A percentile compares a stretch with the other conserved stretches of the same genome.
phyloP scores from a whole-genome alignment of 2,329 filamentous ascomycete genomes.

The Pyricularia grisea region DNA sequence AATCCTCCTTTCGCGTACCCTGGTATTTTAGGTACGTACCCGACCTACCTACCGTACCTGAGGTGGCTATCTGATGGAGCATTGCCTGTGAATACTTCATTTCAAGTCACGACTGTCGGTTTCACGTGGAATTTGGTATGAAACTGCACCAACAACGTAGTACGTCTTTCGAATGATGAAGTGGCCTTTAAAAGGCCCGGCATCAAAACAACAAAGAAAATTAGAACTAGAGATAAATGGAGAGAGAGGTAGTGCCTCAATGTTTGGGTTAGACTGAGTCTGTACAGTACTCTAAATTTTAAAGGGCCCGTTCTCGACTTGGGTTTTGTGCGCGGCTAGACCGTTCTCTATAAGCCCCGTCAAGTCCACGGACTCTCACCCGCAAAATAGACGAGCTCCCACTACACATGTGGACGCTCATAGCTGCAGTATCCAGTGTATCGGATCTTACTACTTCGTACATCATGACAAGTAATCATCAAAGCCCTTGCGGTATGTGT shows the following conservation, averaged over 20 bases:
- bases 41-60: too few species aligned
- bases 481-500: not conserved
- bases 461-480: not conserved
- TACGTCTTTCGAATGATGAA: not conserved
- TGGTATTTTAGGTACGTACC: too few species aligned
- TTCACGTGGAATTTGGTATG: not conserved
- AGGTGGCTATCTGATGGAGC: not conserved
- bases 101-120: too few species aligned
- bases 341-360: not conserved
- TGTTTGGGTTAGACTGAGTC: not conserved
- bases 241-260: not conserved
- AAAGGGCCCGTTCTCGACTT: not conserved
- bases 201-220: not conserved
- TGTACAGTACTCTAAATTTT: not conserved
- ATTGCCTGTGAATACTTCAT: not conserved
- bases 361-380: not conserved
- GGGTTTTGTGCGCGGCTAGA: not conserved
- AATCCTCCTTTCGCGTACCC: not conserved
- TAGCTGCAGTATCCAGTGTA: not conserved
- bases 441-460: not conserved
- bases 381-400: not conserved
- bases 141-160: not conserved
- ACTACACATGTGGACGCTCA: not conserved
- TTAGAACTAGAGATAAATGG: not conserved
- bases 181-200: not conserved